Evolutionary conservation across 2,329 filamentous ascomycete species (phyloP).

Genomic region (Colletotrichum aenigma): DNA sequence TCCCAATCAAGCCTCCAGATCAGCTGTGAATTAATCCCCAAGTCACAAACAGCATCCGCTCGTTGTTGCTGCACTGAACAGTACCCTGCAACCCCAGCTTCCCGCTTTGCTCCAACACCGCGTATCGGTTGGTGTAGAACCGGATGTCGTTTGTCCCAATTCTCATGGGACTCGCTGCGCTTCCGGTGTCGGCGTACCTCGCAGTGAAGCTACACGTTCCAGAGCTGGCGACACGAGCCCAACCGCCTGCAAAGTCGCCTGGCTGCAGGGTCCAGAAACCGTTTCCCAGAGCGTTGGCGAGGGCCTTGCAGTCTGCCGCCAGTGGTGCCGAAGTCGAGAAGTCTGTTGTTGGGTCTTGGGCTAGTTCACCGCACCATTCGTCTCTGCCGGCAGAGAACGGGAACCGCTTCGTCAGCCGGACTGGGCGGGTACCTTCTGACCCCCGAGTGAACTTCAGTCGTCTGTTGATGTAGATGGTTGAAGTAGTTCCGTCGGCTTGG

Average conservation of each 20-base stretch:
- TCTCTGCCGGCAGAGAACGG: slow-evolving; percentile 12
- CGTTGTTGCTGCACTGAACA: slow-evolving; percentile 11
- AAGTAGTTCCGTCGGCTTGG: neutral
- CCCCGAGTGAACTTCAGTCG: neutral
- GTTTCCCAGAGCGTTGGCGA: neutral
- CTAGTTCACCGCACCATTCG: slow-evolving; percentile 20
- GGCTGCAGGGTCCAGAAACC: slow-evolving; percentile 16
- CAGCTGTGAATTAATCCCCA: slow-evolving; percentile 15
- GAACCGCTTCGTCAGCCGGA: neutral
- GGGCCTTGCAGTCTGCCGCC: slow-evolving; percentile 7
- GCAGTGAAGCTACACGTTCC: slow-evolving; percentile 19
- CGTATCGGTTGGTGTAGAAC: slow-evolving; percentile 12
- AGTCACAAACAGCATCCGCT: neutral
- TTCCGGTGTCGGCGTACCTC: neutral
- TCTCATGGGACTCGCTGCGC: neutral
- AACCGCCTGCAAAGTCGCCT: slow-evolving; percentile 6
- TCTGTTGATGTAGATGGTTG: neutral
- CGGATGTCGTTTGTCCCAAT: slow-evolving; percentile 21
- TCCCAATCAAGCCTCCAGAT: neutral
- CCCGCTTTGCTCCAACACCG: neutral
- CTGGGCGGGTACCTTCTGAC: neutral
- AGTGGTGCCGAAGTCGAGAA: slow-evolving; percentile 8
- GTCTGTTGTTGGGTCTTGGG: slow-evolving; percentile 1
- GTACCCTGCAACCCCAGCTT: slow-evolving; percentile 11
- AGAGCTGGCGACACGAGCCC: slow-evolving; percentile 5